Evolutionary conservation across 1,284 basidiomycete species (phyloP).

Genomic region (Sparassis latifolia): DNA sequence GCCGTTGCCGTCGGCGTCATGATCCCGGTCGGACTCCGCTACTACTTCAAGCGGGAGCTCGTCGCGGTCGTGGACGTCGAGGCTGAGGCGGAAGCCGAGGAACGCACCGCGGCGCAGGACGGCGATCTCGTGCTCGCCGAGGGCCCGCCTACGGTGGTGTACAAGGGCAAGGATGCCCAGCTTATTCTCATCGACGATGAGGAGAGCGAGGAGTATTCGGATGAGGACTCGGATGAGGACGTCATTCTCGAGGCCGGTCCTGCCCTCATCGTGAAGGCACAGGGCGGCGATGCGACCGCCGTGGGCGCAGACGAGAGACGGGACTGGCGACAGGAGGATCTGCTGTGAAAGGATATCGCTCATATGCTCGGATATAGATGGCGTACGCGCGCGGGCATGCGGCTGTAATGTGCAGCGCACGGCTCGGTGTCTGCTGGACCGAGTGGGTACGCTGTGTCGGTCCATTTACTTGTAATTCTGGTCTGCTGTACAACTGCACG

Average conservation of each 20-base stretch:
- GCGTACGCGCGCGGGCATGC: too few species aligned
- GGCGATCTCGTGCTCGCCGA: constrained; percentile 45
- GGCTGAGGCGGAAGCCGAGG: constrained; percentile 34
- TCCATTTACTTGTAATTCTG: too few species aligned
- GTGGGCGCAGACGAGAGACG: neutral
- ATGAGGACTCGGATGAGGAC: constrained; percentile 48
- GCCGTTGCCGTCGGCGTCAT: constrained; percentile 87
- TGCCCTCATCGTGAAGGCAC: constrained; percentile 37
- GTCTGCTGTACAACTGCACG: too few species aligned
- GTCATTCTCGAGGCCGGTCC: constrained; percentile 67
- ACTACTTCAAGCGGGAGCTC: constrained; percentile 53
- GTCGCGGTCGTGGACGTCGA: constrained; percentile 43
- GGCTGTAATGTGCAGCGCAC: too few species aligned
- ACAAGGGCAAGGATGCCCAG: constrained; percentile 31
- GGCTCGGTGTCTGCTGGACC: too few species aligned
- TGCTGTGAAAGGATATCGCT: constrained; percentile 1
- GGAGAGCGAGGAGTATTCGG: constrained; percentile 29
- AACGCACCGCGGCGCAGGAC: constrained; percentile 14
- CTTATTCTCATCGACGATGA: constrained; percentile 30
- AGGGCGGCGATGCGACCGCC: constrained; percentile 19
- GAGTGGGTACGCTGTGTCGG: too few species aligned
- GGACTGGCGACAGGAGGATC: constrained; percentile 7
- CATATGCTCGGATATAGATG: too few species aligned
- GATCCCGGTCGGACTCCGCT: constrained; percentile 85
- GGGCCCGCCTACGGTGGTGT: constrained; percentile 36